phyloP scores from a whole-genome alignment of 352 stramenopile species.

The Pythium oligandrum region DNA sequence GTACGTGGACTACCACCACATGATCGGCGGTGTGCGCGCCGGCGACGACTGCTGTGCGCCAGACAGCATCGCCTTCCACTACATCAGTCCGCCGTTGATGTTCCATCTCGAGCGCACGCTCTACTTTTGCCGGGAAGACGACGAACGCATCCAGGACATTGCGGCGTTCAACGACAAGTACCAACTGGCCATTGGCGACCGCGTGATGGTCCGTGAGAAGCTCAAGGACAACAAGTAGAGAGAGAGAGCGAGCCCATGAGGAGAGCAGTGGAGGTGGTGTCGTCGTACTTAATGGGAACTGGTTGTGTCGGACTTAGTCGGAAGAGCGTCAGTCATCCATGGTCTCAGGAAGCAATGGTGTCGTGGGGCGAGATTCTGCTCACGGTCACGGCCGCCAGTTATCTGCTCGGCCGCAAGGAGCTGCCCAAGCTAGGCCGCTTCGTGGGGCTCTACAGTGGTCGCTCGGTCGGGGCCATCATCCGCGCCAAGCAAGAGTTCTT shows the following conservation, averaged over 20 bases:
- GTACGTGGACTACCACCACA: conserved; percentile 68
- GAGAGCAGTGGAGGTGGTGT: no score
- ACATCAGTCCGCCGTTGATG: conserved; percentile 66
- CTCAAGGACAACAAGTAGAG: background rate
- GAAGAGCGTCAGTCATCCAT: background rate
- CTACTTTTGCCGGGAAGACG: conserved; percentile 56
- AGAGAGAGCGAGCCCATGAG: no score
- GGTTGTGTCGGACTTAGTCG: background rate
- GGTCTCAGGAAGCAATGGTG: conserved; percentile 34
- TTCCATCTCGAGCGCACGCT: conserved; percentile 71
- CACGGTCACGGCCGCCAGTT: conserved; percentile 57
- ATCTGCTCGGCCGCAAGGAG: conserved; percentile 65
- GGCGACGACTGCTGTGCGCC: conserved; percentile 46
- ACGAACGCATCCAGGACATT: conserved; percentile 33
- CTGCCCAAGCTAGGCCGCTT: conserved; percentile 65
- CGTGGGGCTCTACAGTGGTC: conserved; percentile 51
- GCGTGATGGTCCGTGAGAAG: conserved; percentile 40
- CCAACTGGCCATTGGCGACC: conserved; percentile 35
- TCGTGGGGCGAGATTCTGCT: conserved; percentile 63
- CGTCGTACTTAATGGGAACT: background rate
- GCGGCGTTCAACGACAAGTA: conserved; percentile 54
- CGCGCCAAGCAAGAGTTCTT: conserved; percentile 84
- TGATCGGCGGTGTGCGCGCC: conserved; percentile 57
- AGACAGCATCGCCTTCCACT: conserved; percentile 76
- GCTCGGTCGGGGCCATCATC: conserved; percentile 60